Evolutionary conservation across 140 eudicot species (phyloP).

Genomic region (Cichorium intybus): DNA sequence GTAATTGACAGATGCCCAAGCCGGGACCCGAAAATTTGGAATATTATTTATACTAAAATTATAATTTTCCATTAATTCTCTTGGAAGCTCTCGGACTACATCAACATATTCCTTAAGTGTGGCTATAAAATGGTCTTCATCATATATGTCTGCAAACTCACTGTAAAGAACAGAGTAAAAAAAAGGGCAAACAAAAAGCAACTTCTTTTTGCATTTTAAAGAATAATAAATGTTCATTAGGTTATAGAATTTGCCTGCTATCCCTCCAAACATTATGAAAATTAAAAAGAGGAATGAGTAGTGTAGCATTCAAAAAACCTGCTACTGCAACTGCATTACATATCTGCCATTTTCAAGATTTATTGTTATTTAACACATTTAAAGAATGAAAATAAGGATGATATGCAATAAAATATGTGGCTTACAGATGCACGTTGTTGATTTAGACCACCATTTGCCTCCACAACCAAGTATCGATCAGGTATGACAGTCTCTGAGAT

Average conservation of each 20-base stretch:
- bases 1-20: slow-evolving; percentile 77
- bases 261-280: slow-evolving; percentile 90
- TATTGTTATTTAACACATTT: slow-evolving; percentile 2
- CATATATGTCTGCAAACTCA: slow-evolving; percentile 82
- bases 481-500: slow-evolving; percentile 38
- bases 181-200: background rate
- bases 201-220: slow-evolving; percentile 1
- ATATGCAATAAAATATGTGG: background rate
- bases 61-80: slow-evolving; percentile 56
- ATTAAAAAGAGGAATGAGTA: slow-evolving; percentile 74
- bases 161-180: slow-evolving; percentile 41
- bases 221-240: background rate
- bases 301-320: slow-evolving; percentile 75
- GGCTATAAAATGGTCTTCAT: slow-evolving; percentile 70
- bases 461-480: slow-evolving; percentile 63
- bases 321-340: slow-evolving; percentile 98
- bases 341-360: slow-evolving; percentile 49
- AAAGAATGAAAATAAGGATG: slow-evolving; percentile 7
- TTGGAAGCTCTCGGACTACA: slow-evolving; percentile 67
- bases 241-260: slow-evolving; percentile 53
- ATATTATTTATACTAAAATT: slow-evolving; percentile 61
- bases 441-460: slow-evolving; percentile 96
- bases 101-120: slow-evolving; percentile 51
- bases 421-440: slow-evolving; percentile 96
- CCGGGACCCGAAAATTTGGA: slow-evolving; percentile 54